Evolutionary conservation across 495 filamentous ascomycete genomes (phyloP).

Genomic region (Podospora comata): DNA sequence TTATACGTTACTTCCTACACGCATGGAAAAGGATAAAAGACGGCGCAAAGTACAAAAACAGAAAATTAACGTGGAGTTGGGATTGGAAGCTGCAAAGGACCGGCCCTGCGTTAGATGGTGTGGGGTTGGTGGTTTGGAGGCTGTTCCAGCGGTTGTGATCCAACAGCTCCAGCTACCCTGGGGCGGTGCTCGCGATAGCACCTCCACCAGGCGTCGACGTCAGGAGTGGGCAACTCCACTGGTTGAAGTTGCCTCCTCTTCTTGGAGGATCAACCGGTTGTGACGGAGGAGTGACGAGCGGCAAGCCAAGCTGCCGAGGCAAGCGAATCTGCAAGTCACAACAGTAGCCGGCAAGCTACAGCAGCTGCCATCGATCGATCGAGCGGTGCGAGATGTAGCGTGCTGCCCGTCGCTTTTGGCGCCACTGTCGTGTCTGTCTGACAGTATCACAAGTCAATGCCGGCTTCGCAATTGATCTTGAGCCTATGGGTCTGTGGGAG

Average conservation of each 20-base stretch:
- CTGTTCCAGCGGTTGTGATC: background rate
- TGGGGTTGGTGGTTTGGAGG: background rate
- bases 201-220: slow-evolving; percentile 4
- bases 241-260: background rate
- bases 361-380: slow-evolving; percentile 3
- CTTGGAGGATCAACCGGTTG: background rate
- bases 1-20: slow-evolving; percentile 1
- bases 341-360: background rate
- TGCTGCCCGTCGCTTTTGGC: background rate
- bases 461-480: background rate
- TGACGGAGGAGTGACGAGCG: slow-evolving; percentile 1
- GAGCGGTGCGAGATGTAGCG: background rate
- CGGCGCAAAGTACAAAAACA: background rate
- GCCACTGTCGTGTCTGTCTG: background rate
- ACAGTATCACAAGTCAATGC: background rate
- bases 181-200: background rate
- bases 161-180: background rate
- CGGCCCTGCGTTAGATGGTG: slow-evolving; percentile 14
- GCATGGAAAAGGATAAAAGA: background rate
- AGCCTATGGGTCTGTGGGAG: background rate
- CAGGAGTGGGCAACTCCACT: background rate
- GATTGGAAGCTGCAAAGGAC: slow-evolving; percentile 14
- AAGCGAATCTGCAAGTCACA: background rate
- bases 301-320: background rate
- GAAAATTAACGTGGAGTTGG: slow-evolving; percentile 3